Percentiles rank a stretch among this genome's conserved stretches.
Evolutionary conservation across 441 rosid species (phyloP).

Genomic region (Theobroma grandiflorum): DNA sequence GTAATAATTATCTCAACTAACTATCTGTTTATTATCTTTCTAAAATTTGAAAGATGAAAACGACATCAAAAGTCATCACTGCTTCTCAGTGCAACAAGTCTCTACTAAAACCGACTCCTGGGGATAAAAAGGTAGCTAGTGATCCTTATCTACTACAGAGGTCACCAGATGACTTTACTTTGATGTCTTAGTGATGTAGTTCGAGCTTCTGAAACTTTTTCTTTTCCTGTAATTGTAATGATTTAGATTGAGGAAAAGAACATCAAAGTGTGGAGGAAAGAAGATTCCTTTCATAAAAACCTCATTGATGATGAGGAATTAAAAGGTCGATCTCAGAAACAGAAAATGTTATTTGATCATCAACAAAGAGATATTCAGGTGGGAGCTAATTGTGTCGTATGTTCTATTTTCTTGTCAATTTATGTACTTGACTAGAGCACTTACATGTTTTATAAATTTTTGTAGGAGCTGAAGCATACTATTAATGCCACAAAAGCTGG

Average conservation of each 20-base stretch:
- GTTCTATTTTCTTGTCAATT: conserved; percentile 17
- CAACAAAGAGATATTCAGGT: conserved; percentile 83
- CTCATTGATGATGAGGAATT: conserved; percentile 55
- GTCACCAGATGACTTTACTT: conserved; percentile 7
- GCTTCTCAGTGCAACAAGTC: conserved; percentile 56
- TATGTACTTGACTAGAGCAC: conserved; percentile 19
- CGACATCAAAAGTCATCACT: conserved; percentile 51
- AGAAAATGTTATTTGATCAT: conserved; percentile 65
- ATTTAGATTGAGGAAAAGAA: conserved; percentile 69
- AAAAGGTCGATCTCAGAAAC: conserved; percentile 54
- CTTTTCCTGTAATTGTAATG: conserved; percentile 10
- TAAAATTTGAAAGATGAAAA: conserved; percentile 51
- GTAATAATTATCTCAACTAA: conserved; percentile 20
- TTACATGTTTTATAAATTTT: conserved; percentile 16
- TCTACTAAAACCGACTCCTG: conserved; percentile 44
- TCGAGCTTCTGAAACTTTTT: conserved; percentile 13
- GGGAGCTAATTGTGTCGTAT: conserved; percentile 21
- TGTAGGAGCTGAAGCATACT: conserved; percentile 73
- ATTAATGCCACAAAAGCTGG: conserved; percentile 83
- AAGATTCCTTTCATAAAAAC: conserved; percentile 49
- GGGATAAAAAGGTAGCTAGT: conserved; percentile 63
- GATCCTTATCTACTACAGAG: conserved; percentile 27
- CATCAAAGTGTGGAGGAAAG: conserved; percentile 51
- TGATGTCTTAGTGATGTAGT: not conserved
- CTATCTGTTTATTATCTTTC: not conserved